Evolutionary conservation across 108 stramenopile species (phyloP).

Genomic region (Cyclostephanos tholiformis): DNA sequence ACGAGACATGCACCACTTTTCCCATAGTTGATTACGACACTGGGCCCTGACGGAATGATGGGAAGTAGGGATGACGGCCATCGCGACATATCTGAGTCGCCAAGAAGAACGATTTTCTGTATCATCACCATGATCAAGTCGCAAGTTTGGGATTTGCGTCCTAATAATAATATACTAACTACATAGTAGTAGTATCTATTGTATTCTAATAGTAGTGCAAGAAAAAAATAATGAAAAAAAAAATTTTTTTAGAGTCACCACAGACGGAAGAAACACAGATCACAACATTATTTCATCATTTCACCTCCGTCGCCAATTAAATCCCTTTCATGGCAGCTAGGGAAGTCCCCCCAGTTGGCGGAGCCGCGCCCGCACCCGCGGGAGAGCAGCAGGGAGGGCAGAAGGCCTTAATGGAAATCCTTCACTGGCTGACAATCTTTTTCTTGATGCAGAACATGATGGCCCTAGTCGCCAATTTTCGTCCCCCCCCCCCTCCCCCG

Average conservation of each 20-base stretch:
- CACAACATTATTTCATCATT: no score
- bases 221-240: no score
- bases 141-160: no score
- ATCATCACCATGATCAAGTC: no score
- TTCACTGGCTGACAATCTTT: constrained; percentile 30
- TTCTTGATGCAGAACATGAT: constrained; percentile 34
- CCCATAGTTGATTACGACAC: constrained; percentile 43
- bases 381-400: not conserved
- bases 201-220: no score
- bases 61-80: constrained; percentile 70
- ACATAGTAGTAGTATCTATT: no score
- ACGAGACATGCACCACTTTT: constrained; percentile 36
- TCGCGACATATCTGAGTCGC: constrained; percentile 77
- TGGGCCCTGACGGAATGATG: not conserved
- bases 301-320: no score
- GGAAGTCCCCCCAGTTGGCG: not conserved
- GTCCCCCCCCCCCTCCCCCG: not conserved
- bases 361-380: not conserved
- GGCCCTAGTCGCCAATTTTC: not conserved
- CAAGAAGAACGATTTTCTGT: constrained; percentile 45
- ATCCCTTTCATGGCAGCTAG: not conserved
- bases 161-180: no score
- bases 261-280: no score
- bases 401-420: constrained; percentile 8
- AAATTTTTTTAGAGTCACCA: no score